Evolutionary conservation across 1,284 basidiomycete species (phyloP), one percentile per base, ranked within the genome.

Genomic region (Ceratobasidium sp.): DNA sequence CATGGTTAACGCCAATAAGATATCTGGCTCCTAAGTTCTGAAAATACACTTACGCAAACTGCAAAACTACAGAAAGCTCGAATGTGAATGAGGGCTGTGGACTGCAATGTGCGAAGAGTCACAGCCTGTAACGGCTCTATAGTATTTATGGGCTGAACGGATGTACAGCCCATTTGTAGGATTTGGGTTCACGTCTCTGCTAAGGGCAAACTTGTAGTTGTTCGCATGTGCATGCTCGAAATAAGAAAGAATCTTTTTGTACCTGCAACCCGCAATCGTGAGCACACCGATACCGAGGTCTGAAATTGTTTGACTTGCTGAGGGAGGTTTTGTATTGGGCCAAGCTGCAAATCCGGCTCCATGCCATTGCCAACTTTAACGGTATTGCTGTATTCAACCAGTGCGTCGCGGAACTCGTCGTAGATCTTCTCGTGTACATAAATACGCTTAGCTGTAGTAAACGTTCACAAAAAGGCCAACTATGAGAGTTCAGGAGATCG

Each of bases 321-420:
- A 9, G n/a, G 23, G 16, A 63, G 6, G 28, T 63, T 63, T 30
- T 63, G 61, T 7, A 63, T 30, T 1, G 61, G 61, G 43, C 61
- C 61, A 13, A 63, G 26, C 44, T 63, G 43, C 4, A 44, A 26
- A 4, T 82, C 80, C 41, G 77, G 76, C 43, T 80, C 79, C 82
- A 87, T 87, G 71, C 86, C 85, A 80, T 85, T 82, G 41, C 84
- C 84, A 71, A 82, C 80, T 76, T 83, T 82, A 77, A 85, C 77
- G 8, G 77, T 76, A 78, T 81, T 78, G 78, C 81, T 76, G 76
- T 82, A 79, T 21, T 75, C 77, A 26, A 78, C 76, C 73, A 82
- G 80, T 21, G 55, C 32, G 50, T 73, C 67, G 38, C 73, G 62
- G 76, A 81, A 81, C 73, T 79, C 79, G 78, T 86, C 83, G 80